These are phyloP conservation scores for Eutrema japonicum DNA, from an alignment of 345 rosid genomes.

Conservation along the genomic window DNA sequence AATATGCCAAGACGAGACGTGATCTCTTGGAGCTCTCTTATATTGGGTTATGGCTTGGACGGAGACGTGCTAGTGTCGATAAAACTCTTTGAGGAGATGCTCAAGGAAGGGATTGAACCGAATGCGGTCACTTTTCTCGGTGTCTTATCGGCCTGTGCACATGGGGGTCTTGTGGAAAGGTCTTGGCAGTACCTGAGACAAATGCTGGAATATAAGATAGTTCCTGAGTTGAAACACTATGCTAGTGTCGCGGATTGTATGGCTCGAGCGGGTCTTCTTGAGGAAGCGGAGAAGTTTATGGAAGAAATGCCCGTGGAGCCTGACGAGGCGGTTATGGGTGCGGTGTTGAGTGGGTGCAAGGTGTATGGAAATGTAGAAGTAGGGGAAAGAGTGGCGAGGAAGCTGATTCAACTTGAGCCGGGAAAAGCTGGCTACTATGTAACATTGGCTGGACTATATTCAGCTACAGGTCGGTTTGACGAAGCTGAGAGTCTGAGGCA, in stretches of 20 bases:
- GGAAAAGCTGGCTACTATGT: conserved; percentile 59
- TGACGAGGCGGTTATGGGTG: conserved; percentile 64
- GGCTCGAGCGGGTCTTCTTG: conserved; percentile 59
- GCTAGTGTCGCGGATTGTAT: conserved; percentile 64
- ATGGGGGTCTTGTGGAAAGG: conserved; percentile 61
- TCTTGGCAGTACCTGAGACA: conserved; percentile 48
- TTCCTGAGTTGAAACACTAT: conserved; percentile 57
- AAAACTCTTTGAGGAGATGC: conserved; percentile 56
- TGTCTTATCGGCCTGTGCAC: conserved; percentile 65
- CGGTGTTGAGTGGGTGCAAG: conserved; percentile 57
- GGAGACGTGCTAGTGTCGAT: conserved; percentile 48
- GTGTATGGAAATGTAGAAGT: conserved; percentile 61
- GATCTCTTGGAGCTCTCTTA: conserved; percentile 71
- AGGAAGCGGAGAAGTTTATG: conserved; percentile 62
- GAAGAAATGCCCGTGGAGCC: conserved; percentile 62
- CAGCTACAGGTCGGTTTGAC: conserved; percentile 50
- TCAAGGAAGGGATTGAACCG: conserved; percentile 44
- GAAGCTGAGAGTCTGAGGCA: conserved; percentile 62
- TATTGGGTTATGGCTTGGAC: conserved; percentile 60
- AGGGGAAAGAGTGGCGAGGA: conserved; percentile 65
- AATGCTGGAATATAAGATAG: conserved; percentile 51
- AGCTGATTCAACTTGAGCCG: conserved; percentile 52
- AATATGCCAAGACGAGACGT: conserved; percentile 57
- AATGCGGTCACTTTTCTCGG: conserved; percentile 72
- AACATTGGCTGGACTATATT: conserved; percentile 58